Conservation (phyloP, 345 rosid species). For the Bruguiera sexangula region DNA sequence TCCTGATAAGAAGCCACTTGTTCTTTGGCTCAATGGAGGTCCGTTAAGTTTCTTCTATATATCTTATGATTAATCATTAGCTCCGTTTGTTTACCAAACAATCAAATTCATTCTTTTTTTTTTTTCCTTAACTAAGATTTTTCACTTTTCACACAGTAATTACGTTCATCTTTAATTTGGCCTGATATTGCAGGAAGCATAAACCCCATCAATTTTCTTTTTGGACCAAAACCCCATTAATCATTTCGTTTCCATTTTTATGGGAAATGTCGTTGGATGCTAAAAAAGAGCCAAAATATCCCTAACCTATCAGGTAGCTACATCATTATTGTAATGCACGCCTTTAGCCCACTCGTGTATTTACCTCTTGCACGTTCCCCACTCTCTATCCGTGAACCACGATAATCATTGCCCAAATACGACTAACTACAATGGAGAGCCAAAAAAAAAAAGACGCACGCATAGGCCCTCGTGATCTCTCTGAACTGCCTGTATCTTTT, state of each 20-base stretch:
- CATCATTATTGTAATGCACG: conserved; percentile 22
- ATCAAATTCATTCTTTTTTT: no score
- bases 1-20: conserved; percentile 68
- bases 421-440: background rate
- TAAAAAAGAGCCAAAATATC: conserved; percentile 15
- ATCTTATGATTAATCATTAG: background rate
- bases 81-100: background rate
- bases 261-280: background rate
- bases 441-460: background rate
- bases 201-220: no score
- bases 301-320: conserved; percentile 3
- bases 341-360: background rate
- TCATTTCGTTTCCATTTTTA: no score
- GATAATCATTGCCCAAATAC: no score
- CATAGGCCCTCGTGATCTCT: conserved; percentile 41
- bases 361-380: conserved; percentile 7
- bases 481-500: conserved; percentile 20
- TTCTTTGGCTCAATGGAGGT: conserved; percentile 99
- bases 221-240: no score
- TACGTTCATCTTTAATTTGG: no score
- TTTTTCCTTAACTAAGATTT: no score
- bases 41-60: conserved; percentile 4
- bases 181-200: no score
- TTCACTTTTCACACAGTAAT: no score
- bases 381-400: background rate